Evolutionary conservation across 2,329 filamentous ascomycete genomes (phyloP).

Genomic region (Calonectria hawksworthii): DNA sequence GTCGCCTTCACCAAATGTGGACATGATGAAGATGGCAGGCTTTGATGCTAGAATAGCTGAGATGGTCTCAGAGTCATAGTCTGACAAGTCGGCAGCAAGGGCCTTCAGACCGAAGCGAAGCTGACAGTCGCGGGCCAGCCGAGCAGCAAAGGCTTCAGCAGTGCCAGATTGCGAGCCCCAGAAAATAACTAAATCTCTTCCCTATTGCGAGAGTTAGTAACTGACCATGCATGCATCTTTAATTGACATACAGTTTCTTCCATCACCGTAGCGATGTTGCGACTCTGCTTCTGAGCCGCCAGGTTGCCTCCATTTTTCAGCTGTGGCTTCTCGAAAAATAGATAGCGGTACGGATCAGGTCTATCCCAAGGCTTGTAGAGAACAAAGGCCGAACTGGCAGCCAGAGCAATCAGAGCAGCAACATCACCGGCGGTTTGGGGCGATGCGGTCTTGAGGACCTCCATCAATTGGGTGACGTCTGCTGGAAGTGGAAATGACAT

Average conservation of each 20-base stretch:
- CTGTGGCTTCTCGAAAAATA: conserved; percentile 59
- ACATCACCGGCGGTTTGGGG: conserved; percentile 40
- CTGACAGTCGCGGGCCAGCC: conserved; percentile 90
- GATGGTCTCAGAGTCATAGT: conserved; percentile 60
- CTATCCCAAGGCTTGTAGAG: conserved; percentile 61
- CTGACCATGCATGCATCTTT: background rate
- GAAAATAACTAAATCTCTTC: conserved; percentile 77
- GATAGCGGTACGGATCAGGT: conserved; percentile 62
- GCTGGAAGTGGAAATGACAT: conserved; percentile 24
- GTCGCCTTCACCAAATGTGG: conserved; percentile 58
- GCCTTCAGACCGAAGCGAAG: conserved; percentile 90
- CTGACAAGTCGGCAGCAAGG: conserved; percentile 75
- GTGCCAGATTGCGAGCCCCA: conserved; percentile 96
- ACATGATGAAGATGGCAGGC: conserved; percentile 51
- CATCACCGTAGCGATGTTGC: conserved; percentile 57
- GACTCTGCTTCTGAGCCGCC: conserved; percentile 52
- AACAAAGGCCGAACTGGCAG: conserved; percentile 48
- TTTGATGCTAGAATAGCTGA: conserved; percentile 40
- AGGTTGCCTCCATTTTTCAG: conserved; percentile 53
- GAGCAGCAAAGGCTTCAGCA: conserved; percentile 90
- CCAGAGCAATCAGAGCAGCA: conserved; percentile 41
- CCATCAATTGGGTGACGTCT: background rate
- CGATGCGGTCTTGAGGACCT: conserved; percentile 36
- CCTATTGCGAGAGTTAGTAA: background rate
- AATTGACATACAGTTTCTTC: conserved; percentile 43